A percentile compares a stretch with the other conserved stretches of the same genome.
phyloP scores from a whole-genome alignment of 1,139 yeast species.

The Petasospora rhodanensis region DNA sequence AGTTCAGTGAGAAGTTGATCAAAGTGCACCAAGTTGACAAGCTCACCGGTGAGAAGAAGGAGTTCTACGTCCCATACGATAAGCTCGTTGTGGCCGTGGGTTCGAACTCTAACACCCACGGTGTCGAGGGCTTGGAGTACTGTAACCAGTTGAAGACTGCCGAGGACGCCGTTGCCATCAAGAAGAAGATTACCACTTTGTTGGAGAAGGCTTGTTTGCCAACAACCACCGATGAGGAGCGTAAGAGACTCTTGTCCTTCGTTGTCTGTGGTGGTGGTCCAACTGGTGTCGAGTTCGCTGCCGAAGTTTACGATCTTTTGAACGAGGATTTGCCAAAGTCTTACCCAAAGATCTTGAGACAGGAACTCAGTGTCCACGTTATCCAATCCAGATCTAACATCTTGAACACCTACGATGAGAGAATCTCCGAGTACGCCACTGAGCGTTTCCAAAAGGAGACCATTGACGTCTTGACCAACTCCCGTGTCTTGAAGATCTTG shows the following conservation, averaged over 20 bases:
- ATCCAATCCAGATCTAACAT: conserved; percentile 62
- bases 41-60: conserved; percentile 31
- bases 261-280: conserved; percentile 73
- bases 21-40: conserved; percentile 44
- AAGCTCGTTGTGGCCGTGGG: conserved; percentile 62
- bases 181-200: conserved; percentile 48
- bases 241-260: conserved; percentile 52
- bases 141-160: conserved; percentile 58
- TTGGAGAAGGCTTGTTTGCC: conserved; percentile 59
- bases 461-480: conserved; percentile 53
- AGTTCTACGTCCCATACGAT: conserved; percentile 59
- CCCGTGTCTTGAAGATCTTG: conserved; percentile 52
- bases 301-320: conserved; percentile 55
- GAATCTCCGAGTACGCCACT: conserved; percentile 57
- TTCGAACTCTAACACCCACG: conserved; percentile 59
- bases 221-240: conserved; percentile 53
- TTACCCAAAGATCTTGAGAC: conserved; percentile 54
- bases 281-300: conserved; percentile 67
- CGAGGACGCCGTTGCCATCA: conserved; percentile 55
- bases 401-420: conserved; percentile 58
- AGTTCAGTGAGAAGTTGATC: conserved; percentile 46
- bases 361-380: conserved; percentile 56
- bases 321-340: conserved; percentile 52
- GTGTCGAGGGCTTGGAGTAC: conserved; percentile 57
- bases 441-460: conserved; percentile 53